phyloP scores from a whole-genome alignment of 1,284 basidiomycete species.

The Boletus subluridellus region DNA sequence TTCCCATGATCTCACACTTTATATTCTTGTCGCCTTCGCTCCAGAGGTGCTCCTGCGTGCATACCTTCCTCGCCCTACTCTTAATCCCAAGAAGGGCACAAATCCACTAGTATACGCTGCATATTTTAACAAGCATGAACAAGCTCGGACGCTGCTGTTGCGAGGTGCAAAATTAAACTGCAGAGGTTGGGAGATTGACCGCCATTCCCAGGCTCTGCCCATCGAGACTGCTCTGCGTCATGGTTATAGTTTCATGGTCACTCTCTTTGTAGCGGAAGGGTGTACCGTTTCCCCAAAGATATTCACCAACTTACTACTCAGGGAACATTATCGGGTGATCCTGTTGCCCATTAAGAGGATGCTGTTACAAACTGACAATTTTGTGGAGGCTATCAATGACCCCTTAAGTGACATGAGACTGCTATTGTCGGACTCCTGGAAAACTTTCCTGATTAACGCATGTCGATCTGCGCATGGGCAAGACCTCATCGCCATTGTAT shows the following conservation, averaged over 20 bases:
- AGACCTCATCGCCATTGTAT: too few species aligned
- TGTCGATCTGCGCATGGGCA: too few species aligned
- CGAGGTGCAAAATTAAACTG: background rate
- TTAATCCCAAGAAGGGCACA: background rate
- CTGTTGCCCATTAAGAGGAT: background rate
- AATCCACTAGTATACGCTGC: background rate
- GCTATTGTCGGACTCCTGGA: too few species aligned
- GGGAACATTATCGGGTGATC: accelerated
- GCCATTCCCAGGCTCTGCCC: background rate
- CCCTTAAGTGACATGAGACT: too few species aligned
- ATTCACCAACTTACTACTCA: background rate
- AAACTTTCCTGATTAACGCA: background rate
- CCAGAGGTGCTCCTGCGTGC: too few species aligned
- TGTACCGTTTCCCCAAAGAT: background rate
- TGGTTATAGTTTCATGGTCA: background rate
- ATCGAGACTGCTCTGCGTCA: background rate
- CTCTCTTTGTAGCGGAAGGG: background rate
- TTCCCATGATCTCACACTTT: too few species aligned
- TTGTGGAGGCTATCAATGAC: background rate
- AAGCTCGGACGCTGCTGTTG: background rate
- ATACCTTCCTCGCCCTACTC: background rate
- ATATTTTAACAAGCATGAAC: background rate
- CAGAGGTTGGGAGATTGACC: too few species aligned
- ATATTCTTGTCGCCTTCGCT: too few species aligned
- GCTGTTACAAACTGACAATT: background rate